Percentiles rank a stretch among this genome's conserved stretches.
Conservation (phyloP, 2,329 filamentous ascomycete genomes). For the Atkinsonella texensis region DNA sequence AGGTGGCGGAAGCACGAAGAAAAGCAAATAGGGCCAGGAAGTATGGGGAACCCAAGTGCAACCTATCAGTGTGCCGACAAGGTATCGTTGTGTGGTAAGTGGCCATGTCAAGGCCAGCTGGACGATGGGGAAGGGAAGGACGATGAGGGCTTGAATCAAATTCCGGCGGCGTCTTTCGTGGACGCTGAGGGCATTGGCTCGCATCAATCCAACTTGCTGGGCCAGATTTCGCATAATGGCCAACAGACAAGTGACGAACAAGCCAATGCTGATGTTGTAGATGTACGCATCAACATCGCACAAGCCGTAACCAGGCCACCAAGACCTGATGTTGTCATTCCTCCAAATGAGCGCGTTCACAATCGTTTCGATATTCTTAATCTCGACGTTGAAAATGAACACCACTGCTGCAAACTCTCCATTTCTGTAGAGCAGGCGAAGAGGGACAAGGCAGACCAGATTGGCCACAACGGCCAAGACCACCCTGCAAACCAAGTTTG, state of each 20-base stretch:
- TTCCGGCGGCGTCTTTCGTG: slow-evolving; percentile 30
- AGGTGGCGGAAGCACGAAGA: slow-evolving; percentile 35
- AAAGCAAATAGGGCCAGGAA: slow-evolving; percentile 35
- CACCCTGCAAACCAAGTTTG: slow-evolving; percentile 39
- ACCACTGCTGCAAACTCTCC: slow-evolving; percentile 42
- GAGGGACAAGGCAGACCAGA: slow-evolving; percentile 36
- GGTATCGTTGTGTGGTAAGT: slow-evolving; percentile 34
- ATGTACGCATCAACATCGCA: slow-evolving; percentile 41
- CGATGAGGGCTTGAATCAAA: slow-evolving; percentile 37
- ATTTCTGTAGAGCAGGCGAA: slow-evolving; percentile 37
- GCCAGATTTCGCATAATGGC: slow-evolving; percentile 44
- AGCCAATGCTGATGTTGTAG: slow-evolving; percentile 32
- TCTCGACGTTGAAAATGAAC: slow-evolving; percentile 32
- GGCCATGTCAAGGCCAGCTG: slow-evolving; percentile 38
- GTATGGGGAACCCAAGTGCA: slow-evolving; percentile 32
- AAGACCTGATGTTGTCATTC: slow-evolving; percentile 34
- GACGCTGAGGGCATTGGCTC: slow-evolving; percentile 26
- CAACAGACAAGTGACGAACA: slow-evolving; percentile 39
- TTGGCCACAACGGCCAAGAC: slow-evolving; percentile 33
- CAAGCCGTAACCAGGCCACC: slow-evolving; percentile 40
- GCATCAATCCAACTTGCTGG: slow-evolving; percentile 33
- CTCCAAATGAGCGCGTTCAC: slow-evolving; percentile 42
- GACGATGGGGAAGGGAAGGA: slow-evolving; percentile 40
- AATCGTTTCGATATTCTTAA: slow-evolving; percentile 36
- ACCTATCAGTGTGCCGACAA: slow-evolving; percentile 36